Evolutionary conservation across 2,329 filamentous ascomycete genomes (phyloP).

Genomic region (Conoideocrella luteorostrata): DNA sequence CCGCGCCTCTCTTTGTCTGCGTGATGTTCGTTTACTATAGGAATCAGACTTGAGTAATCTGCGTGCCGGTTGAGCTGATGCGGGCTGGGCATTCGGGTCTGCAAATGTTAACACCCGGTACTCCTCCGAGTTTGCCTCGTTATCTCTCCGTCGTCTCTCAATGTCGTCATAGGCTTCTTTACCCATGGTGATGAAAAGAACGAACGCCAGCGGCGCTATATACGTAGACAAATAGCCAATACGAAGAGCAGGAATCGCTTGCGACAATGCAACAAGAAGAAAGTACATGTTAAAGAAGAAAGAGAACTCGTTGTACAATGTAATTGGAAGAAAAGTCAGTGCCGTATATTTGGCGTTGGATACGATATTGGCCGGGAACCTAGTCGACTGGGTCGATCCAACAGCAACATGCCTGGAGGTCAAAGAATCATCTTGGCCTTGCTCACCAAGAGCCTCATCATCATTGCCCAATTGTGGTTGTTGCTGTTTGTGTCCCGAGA

Average conservation of each 20-base stretch:
- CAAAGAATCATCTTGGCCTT: conserved; percentile 55
- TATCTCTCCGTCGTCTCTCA: conserved; percentile 74
- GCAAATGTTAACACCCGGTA: conserved; percentile 74
- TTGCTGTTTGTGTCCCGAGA: conserved; percentile 32
- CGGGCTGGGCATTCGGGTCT: conserved; percentile 38
- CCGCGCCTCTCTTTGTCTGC: conserved; percentile 23
- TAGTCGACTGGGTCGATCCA: conserved; percentile 63
- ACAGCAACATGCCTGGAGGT: conserved; percentile 70
- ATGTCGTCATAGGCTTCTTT: conserved; percentile 97
- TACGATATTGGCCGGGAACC: conserved; percentile 83
- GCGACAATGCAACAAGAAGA: conserved; percentile 86
- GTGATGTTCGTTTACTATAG: conserved; percentile 20
- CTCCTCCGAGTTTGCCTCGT: conserved; percentile 87
- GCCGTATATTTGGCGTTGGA: conserved; percentile 98
- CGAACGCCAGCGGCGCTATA: conserved; percentile 84
- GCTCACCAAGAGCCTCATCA: conserved; percentile 38
- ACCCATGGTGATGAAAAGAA: conserved; percentile 83
- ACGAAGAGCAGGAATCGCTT: conserved; percentile 79
- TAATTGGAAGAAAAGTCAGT: conserved; percentile 87
- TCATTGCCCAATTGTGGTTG: conserved; percentile 23
- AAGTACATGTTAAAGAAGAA: conserved; percentile 99
- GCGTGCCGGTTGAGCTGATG: conserved; percentile 29
- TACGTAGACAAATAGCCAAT: conserved; percentile 96
- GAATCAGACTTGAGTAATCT: conserved; percentile 38
- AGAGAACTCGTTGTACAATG: conserved; percentile 96